phyloP scores from a whole-genome alignment of 768 basidiomycete genomes.

The Punctularia strigosozonata region DNA sequence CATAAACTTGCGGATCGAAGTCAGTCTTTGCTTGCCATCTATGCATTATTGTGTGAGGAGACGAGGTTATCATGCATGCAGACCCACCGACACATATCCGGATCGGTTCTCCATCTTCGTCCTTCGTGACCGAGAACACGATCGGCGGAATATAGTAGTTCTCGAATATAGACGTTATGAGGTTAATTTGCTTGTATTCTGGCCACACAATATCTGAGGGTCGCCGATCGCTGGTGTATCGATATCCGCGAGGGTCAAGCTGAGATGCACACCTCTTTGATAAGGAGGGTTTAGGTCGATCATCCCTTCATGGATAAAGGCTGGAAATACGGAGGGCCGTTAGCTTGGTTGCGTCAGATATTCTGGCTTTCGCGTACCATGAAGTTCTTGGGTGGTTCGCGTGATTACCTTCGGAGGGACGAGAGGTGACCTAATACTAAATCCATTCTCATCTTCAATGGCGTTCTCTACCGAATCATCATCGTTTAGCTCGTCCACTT shows the following conservation, averaged over 20 bases:
- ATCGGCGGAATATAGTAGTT: conserved; percentile 45
- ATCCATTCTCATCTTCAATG: not conserved
- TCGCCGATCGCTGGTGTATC: not conserved
- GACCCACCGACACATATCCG: too few relatives aligned
- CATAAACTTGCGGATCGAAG: conserved; percentile 31
- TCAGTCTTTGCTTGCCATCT: conserved; percentile 44
- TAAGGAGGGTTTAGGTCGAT: conserved; percentile 66
- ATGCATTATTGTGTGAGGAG: too few relatives aligned
- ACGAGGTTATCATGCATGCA: too few relatives aligned
- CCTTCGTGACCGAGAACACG: conserved; percentile 31
- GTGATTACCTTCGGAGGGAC: not conserved
- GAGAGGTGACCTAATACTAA: not conserved
- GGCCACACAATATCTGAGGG: conserved; percentile 67
- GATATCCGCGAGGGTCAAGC: not conserved
- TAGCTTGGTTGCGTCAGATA: not conserved
- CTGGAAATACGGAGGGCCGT: conserved; percentile 20
- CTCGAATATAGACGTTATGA: conserved; percentile 39
- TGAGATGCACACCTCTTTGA: conserved; percentile 45
- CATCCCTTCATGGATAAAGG: conserved; percentile 51
- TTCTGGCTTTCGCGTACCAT: not conserved
- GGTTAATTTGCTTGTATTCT: conserved; percentile 44
- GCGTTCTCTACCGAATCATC: too few relatives aligned
- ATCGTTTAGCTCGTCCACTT: not conserved
- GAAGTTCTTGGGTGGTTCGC: not conserved
- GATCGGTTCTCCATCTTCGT: conserved; percentile 27